phyloP scores from a whole-genome alignment of 1,284 basidiomycete genomes.

The Stereum hirsutum region DNA sequence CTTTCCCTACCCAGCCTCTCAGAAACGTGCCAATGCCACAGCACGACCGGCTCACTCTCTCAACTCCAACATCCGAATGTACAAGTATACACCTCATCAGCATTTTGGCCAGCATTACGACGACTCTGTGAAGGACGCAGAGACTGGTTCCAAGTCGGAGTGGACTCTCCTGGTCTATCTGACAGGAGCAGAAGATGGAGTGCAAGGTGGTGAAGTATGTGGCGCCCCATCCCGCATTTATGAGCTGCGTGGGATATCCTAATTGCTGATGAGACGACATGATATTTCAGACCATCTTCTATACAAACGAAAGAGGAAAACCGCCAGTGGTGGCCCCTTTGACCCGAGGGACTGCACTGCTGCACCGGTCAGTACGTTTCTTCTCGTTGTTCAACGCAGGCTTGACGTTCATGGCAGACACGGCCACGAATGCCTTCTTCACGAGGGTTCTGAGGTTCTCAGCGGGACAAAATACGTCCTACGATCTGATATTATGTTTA shows the following conservation, averaged over 20 bases:
- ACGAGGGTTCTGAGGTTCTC: conserved; percentile 64
- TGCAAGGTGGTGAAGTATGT: conserved; percentile 65
- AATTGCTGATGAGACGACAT: too few species aligned
- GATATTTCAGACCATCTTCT: conserved; percentile 60
- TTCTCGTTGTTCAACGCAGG: neutral
- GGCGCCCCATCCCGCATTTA: neutral
- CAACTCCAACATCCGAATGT: conserved; percentile 63
- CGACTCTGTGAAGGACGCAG: conserved; percentile 49
- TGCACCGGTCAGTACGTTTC: conserved; percentile 49
- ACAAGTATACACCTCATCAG: conserved; percentile 58
- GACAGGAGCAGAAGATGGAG: conserved; percentile 60
- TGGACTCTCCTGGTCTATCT: conserved; percentile 81
- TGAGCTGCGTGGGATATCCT: neutral
- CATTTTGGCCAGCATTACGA: conserved; percentile 74
- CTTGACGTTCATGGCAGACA: conserved; percentile 33
- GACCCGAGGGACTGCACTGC: conserved; percentile 56
- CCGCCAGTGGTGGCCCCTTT: conserved; percentile 49
- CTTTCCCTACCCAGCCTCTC: conserved; percentile 42
- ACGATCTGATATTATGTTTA: conserved; percentile 71
- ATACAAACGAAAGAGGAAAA: conserved; percentile 43
- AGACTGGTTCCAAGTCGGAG: conserved; percentile 53
- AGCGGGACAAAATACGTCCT: conserved; percentile 72
- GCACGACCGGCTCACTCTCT: conserved; percentile 42
- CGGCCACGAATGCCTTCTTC: conserved; percentile 67
- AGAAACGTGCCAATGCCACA: conserved; percentile 21